Conservation (phyloP, 73 alveolate genomes). For the Paramecium primaurelia region DNA sequence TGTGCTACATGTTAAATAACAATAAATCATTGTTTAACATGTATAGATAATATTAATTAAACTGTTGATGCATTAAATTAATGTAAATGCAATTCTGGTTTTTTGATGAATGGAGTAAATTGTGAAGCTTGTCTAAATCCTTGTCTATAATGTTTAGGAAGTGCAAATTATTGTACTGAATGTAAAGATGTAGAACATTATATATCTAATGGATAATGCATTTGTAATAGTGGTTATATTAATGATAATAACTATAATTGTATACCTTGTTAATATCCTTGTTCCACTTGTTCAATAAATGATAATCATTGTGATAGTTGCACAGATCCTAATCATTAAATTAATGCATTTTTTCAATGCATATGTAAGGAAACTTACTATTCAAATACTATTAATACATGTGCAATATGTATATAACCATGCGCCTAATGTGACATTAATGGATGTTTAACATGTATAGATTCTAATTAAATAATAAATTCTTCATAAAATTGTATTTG, state of each 20-base stretch:
- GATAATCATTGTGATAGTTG: neutral
- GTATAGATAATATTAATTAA: neutral
- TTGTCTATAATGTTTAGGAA: neutral
- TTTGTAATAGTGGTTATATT: neutral
- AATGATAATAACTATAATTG: neutral
- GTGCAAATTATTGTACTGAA: neutral
- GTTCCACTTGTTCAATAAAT: neutral
- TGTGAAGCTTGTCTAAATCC: neutral
- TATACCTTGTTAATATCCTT: neutral
- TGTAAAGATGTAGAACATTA: neutral
- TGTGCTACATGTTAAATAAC: neutral
- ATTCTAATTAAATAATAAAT: neutral
- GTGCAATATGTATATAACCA: neutral
- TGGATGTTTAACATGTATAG: neutral
- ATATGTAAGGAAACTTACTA: neutral
- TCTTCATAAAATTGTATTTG: neutral
- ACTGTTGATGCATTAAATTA: neutral
- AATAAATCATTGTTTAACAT: neutral
- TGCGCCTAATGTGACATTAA: neutral
- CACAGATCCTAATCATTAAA: neutral
- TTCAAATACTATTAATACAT: neutral
- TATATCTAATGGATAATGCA: neutral
- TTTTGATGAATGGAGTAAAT: neutral
- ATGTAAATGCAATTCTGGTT: neutral
- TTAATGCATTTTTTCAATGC: neutral